Conservation (phyloP, 805 yeast genomes). For the Saccharomycopsis fibuligera region DNA sequence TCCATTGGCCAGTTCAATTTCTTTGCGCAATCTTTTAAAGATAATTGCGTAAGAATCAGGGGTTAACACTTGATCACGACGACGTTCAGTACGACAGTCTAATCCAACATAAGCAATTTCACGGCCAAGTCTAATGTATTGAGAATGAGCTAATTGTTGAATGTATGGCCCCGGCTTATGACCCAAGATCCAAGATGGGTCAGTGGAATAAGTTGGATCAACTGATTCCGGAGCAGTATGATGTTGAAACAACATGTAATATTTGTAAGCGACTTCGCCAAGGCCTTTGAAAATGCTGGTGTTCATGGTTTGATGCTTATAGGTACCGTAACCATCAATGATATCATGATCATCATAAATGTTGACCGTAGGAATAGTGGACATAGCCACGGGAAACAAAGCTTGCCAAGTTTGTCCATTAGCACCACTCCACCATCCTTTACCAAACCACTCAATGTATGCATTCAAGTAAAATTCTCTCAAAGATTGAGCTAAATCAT, state of each 20-base stretch:
- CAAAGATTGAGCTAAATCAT: constrained; percentile 47
- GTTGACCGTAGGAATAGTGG: constrained; percentile 80
- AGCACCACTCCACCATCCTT: constrained; percentile 75
- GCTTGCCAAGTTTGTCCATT: constrained; percentile 60
- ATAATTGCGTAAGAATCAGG: constrained; percentile 50
- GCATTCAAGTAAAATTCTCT: constrained; percentile 62
- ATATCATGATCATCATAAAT: constrained; percentile 94
- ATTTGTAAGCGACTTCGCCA: constrained; percentile 76
- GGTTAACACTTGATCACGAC: constrained; percentile 48
- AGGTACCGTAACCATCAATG: constrained; percentile 94
- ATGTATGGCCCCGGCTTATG: constrained; percentile 60
- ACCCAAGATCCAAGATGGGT: constrained; percentile 61
- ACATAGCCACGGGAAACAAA: constrained; percentile 66
- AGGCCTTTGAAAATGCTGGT: constrained; percentile 62
- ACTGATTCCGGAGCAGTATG: constrained; percentile 51
- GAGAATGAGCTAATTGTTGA: constrained; percentile 56
- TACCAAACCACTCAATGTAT: constrained; percentile 85
- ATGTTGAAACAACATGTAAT: constrained; percentile 89
- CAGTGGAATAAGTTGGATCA: constrained; percentile 33
- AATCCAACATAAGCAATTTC: constrained; percentile 68
- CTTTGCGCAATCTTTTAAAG: constrained; percentile 54
- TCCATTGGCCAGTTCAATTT: constrained; percentile 36
- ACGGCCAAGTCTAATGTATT: constrained; percentile 68
- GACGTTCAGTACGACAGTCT: constrained; percentile 92
- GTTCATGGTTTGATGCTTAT: constrained; percentile 66